Conservation (phyloP, 495 filamentous ascomycete species). For the Xylaria venustula region DNA sequence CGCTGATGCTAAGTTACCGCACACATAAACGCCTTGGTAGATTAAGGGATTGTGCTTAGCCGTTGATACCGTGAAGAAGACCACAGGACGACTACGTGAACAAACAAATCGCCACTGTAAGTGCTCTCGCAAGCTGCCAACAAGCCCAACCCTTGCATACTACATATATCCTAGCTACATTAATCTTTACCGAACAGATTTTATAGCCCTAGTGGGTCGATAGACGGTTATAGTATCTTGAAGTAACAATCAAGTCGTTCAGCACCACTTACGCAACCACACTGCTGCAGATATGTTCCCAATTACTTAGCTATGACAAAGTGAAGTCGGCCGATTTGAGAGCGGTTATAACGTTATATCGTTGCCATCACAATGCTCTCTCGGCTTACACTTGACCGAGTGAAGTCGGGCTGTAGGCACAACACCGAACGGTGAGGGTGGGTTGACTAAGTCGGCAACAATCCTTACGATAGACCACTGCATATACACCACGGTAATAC, state of each 20-base stretch:
- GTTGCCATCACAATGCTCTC: neutral
- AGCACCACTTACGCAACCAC: neutral
- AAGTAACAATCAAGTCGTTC: neutral
- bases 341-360: neutral
- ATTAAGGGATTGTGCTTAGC: no score
- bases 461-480: constrained; percentile 7
- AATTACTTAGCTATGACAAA: constrained; percentile 12
- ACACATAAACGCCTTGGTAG: no score
- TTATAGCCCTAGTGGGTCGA: neutral
- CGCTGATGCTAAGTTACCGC: no score
- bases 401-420: neutral
- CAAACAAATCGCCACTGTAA: no score
- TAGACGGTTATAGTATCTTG: neutral
- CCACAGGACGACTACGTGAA: no score
- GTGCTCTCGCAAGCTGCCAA: neutral
- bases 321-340: neutral
- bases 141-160: no score
- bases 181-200: neutral
- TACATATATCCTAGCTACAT: no score
- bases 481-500: neutral
- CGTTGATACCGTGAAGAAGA: no score
- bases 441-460: constrained; percentile 9
- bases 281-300: neutral
- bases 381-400: neutral
- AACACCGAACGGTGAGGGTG: neutral